Percentiles rank a stretch among this genome's conserved stretches.
Conservation (phyloP, 2,329 filamentous ascomycete species). For the Aspergillus costaricaensis region DNA sequence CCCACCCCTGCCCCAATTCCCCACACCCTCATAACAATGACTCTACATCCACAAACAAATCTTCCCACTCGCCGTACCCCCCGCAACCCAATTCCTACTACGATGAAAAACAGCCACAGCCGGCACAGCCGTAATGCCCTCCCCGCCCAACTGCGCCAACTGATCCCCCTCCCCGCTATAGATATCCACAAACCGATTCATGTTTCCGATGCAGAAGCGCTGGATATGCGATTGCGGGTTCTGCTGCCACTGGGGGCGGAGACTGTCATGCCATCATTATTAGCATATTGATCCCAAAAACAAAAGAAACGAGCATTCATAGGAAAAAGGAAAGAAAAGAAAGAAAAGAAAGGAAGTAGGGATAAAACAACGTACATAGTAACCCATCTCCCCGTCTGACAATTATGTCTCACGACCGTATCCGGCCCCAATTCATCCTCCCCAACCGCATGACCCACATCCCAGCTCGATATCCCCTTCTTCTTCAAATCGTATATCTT, state of each 20-base stretch:
- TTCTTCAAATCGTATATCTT: constrained; percentile 81
- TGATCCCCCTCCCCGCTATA: constrained; percentile 82
- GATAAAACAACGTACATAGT: constrained; percentile 66
- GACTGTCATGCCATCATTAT: constrained; percentile 44
- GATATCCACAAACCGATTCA: constrained; percentile 95
- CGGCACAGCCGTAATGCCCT: constrained; percentile 91
- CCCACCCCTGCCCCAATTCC: background rate
- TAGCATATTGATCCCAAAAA: background rate
- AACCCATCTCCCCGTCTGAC: constrained; percentile 93
- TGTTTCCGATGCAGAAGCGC: constrained; percentile 91
- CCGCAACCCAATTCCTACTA: constrained; percentile 85
- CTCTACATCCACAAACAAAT: constrained; percentile 80
- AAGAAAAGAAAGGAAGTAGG: background rate
- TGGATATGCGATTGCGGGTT: constrained; percentile 76
- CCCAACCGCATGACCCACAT: constrained; percentile 58
- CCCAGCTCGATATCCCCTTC: constrained; percentile 61
- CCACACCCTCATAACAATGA: background rate
- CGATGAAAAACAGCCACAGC: constrained; percentile 91
- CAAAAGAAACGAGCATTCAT: no score
- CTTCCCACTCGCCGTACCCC: constrained; percentile 89
- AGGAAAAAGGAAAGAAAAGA: no score
- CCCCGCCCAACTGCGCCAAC: constrained; percentile 82
- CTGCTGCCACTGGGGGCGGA: constrained; percentile 87
- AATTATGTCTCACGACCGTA: constrained; percentile 78
- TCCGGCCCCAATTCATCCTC: constrained; percentile 68